A percentile compares a stretch with the other conserved stretches of the same genome.
These are phyloP conservation scores for Caryocar brasiliense DNA, from an alignment of 441 rosid genomes.

Conservation along the genomic window DNA sequence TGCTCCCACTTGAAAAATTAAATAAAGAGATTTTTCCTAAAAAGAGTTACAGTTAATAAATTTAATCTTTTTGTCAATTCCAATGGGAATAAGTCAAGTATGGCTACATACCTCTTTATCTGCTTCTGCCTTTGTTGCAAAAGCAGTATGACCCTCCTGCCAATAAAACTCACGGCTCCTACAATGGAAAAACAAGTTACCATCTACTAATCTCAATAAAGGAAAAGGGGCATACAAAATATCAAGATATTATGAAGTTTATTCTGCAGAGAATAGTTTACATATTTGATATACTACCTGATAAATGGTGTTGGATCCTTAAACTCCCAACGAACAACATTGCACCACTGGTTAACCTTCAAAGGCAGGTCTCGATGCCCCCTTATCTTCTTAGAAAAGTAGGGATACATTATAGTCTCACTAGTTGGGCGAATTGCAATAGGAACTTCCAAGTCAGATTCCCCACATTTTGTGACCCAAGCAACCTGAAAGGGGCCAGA, in stretches of 20 bases:
- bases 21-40: too few species aligned
- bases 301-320: constrained; percentile 98
- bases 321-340: constrained; percentile 99
- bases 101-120: constrained; percentile 64
- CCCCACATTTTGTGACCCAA: constrained; percentile 95
- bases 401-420: constrained; percentile 98
- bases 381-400: constrained; percentile 91
- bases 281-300: too few species aligned
- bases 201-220: neutral
- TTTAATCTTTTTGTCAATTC: too few species aligned
- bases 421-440: constrained; percentile 97
- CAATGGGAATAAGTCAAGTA: too few species aligned
- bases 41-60: too few species aligned
- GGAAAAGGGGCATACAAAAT: neutral
- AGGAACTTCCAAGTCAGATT: constrained; percentile 84
- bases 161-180: constrained; percentile 98
- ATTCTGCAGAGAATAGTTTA: too few species aligned
- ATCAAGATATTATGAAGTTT: too few species aligned
- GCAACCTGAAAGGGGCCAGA: constrained; percentile 58
- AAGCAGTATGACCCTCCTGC: constrained; percentile 99
- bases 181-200: constrained; percentile 16
- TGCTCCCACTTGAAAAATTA: too few species aligned
- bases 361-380: constrained; percentile 96
- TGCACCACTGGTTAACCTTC: constrained; percentile 98
- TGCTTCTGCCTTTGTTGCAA: constrained; percentile 84